Base-by-base conservation (phyloP, 306 rosid genomes). In the Cicer bijugum region DNA sequence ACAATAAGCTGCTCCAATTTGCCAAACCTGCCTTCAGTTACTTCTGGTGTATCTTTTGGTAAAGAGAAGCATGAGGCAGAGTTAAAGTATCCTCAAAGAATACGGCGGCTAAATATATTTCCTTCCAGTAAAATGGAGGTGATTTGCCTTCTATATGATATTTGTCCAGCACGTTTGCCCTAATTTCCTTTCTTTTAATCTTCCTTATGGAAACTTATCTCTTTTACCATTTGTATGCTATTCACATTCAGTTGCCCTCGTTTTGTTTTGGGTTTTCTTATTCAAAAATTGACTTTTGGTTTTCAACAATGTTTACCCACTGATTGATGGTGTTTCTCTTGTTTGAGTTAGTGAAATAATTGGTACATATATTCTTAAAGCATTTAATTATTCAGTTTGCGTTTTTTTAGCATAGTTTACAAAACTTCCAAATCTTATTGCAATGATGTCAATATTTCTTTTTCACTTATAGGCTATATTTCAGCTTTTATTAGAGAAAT, bases 41-140 rank as follows among this genome's bases (percentile, higher is more conserved):
- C 80, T 72, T 88, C 96, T 80, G 75, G 75, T 57, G 64, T 83
- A 56, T 70, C 84, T 78, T 81, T 56, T 83, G 99, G 95, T 65
- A 89, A 87, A 88, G 96, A 94, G 79, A 91, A 82, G 91, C 94
- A 91, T 69, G 96, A 87, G 37, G 97, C 99, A 7, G 99, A 94
- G 83, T 45, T 90, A 71, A 86, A 80, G 69, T 90, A 88, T 82
- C 99, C 99, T 53, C 94, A 87, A 86, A 87, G 99, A 86, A 89
- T 89, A 70, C 93, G 86, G 15, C 84, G 97, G 84, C 89, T 94
- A 20, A 84, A 91, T 81, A 85, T 91, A 78, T 94, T 91, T 88
- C 96, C 92, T 80, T 77, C 90, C 42, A 86, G 85, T 74, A 94
- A 91, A 90, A 47, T 52, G 77, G 95, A 94, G 99, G 99, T 94